Conservation (phyloP, 2,329 filamentous ascomycete genomes). For the Pseudogymnoascus verrucosus region DNA sequence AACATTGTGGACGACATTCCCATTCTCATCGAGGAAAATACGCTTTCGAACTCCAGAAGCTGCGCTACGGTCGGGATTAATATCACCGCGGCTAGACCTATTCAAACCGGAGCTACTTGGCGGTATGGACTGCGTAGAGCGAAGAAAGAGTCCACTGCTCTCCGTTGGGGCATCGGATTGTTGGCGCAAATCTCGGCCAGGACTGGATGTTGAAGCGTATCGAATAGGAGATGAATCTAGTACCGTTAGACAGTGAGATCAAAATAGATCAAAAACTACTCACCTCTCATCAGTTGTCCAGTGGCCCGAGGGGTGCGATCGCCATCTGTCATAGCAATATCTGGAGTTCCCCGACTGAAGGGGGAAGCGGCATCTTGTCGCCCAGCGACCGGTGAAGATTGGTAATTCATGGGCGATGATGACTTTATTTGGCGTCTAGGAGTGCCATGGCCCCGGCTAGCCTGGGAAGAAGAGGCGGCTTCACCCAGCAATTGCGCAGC, state of each 20-base stretch:
- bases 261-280: slow-evolving; percentile 20
- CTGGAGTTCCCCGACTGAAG: slow-evolving; percentile 32
- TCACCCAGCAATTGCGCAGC: slow-evolving; percentile 29
- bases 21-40: slow-evolving; percentile 48
- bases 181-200: slow-evolving; percentile 51
- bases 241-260: not conserved
- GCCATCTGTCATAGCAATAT: slow-evolving; percentile 53
- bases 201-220: slow-evolving; percentile 86
- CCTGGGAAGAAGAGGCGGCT: slow-evolving; percentile 26
- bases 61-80: slow-evolving; percentile 69
- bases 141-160: slow-evolving; percentile 79
- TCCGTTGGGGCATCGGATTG: slow-evolving; percentile 72
- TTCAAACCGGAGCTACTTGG: slow-evolving; percentile 42
- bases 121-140: slow-evolving; percentile 47
- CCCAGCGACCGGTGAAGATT: slow-evolving; percentile 47
- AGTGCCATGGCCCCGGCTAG: slow-evolving; percentile 29
- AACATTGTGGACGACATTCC: slow-evolving; percentile 49
- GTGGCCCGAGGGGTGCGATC: slow-evolving; percentile 66
- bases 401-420: slow-evolving; percentile 78
- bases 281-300: slow-evolving; percentile 52
- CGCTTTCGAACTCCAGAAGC: slow-evolving; percentile 45
- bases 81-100: slow-evolving; percentile 69
- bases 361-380: slow-evolving; percentile 46
- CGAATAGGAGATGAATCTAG: slow-evolving; percentile 86
- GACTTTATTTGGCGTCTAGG: slow-evolving; percentile 52